Evolutionary conservation across 257 asterid genomes (phyloP), one percentile per base, ranked within the genome.

Genomic region (Thymus mandschuricus): DNA sequence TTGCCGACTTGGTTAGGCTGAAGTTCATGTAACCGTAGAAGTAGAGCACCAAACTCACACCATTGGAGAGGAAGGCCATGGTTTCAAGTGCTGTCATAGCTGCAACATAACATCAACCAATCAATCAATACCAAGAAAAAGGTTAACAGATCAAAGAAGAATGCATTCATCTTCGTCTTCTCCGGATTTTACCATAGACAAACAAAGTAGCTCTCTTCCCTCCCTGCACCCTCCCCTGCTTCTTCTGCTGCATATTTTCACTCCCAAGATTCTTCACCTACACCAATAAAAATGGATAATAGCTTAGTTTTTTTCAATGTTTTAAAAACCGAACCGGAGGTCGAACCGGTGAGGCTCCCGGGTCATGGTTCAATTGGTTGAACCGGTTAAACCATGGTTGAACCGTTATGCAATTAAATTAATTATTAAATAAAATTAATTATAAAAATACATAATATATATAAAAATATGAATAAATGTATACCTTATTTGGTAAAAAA

Each of bases 1-100:
- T 86, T 3, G 89, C 95, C 21, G 95, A 86, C 69, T 84, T 82
- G 64, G 88, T 76, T 54, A 88, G 60, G 82, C 74, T 73, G 82
- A 86, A 85, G 82, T 87, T 83, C 91, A 87, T 85, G 70, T 74
- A 77, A 33, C 93, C 89, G 34, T 78, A 72, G 72, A 87, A 88
- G 78, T 88, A 88, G 30, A 83, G 82, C 56, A 88, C 73, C 56
- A 88, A 71, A 68, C 95, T 88, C 50, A 84, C 88, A 27, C 78
- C 85, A 60, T 81, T 84, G 2, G 92, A 76, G 2, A 83, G 9
- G 50, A 86, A 84, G 10, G 91, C 79, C 88, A 81, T 80, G 10
- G 79, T 82, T 76, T 88, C 89, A 57, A 84, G 69, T 3, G 81
- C 78, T 45, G 79, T 78, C 74, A 82, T 75, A 34, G 80, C 91